Percentiles rank a stretch among this genome's conserved stretches.
phyloP scores from a whole-genome alignment of 495 filamentous ascomycete species.

The Penicillium macrosclerotiorum region DNA sequence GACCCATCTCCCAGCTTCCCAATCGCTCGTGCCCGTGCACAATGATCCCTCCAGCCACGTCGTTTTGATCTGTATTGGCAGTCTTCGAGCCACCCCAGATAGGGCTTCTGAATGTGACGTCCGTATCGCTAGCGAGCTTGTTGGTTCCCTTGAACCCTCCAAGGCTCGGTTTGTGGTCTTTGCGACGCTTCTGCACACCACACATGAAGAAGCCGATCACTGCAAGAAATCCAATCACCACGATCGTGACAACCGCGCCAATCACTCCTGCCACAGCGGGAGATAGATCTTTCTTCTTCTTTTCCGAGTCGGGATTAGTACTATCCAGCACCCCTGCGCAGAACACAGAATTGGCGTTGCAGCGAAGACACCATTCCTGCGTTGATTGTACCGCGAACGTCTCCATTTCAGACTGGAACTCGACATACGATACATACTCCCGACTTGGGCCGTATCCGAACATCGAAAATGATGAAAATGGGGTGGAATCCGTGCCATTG shows the following conservation, averaged over 20 bases:
- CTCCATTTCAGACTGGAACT: constrained; percentile 60
- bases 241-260: constrained; percentile 46
- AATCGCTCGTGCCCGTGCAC: constrained; percentile 44
- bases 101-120: constrained; percentile 39
- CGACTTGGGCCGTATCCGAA: constrained; percentile 57
- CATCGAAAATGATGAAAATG: constrained; percentile 59
- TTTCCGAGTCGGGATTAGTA: not conserved
- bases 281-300: constrained; percentile 16
- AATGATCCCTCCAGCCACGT: constrained; percentile 16
- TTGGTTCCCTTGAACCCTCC: constrained; percentile 50
- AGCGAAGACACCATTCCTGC: constrained; percentile 66
- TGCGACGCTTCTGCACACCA: constrained; percentile 34
- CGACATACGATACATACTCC: constrained; percentile 55
- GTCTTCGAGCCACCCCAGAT: constrained; percentile 24
- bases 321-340: constrained; percentile 48
- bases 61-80: constrained; percentile 10
- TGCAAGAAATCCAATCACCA: constrained; percentile 25
- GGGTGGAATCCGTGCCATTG: constrained; percentile 63
- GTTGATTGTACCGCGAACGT: constrained; percentile 59
- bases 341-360: constrained; percentile 58
- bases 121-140: constrained; percentile 50
- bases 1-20: constrained; percentile 54
- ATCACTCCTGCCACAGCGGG: constrained; percentile 55
- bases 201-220: constrained; percentile 38
- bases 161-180: constrained; percentile 20